Evolutionary conservation across 176 grass and related monocot genomes (phyloP), one percentile per base, ranked within the genome.

Genomic region (Hordeum vulgare): DNA sequence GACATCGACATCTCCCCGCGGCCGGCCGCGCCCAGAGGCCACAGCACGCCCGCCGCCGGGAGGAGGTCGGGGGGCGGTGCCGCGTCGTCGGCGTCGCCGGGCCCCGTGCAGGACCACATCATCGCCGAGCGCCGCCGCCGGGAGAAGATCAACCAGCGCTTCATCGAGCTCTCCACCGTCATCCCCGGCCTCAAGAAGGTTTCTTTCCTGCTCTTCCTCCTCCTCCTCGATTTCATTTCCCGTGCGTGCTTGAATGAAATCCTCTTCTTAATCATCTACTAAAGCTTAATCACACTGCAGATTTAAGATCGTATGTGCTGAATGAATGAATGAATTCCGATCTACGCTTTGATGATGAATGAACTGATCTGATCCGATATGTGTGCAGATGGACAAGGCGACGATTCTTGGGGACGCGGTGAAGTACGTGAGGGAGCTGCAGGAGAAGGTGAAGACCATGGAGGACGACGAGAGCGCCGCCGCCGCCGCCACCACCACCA

Each of bases 131-230:
- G 94, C 61, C 85, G 85, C 56, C 68, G 94, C 66, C 25, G 94
- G 85, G 94, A 93, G 84, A 96, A 96, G 81, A 88, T 96, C 81
- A 96, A 96, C 74, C 86, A 93, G 83, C 58, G 86, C 2, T 91
- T 93, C 76, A 89, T 93, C 47, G 94, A 96, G 77, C 91, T 96
- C 59, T 96, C 94, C 26, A 80, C 91, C n/a, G 78, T 91, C 63
- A 96, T 96, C 66, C 94, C 94, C 60, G 61, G 77, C 6, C 88
- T 96, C 21, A 96, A 96, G 73, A 96, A 96, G 94, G 94, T 93
- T 72, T 20, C 14, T 15, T 72, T 20, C 14, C 11, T 26, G 18
- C 9, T n/a, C 25, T 58, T 47, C 72, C 59, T 44, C 23, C 3
- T 28, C 44, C 27, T 68, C 1, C 3, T 81, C 77, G 17, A 1